phyloP scores from a whole-genome alignment of 805 yeast genomes.

The Metahyphopichia silvanorum region DNA sequence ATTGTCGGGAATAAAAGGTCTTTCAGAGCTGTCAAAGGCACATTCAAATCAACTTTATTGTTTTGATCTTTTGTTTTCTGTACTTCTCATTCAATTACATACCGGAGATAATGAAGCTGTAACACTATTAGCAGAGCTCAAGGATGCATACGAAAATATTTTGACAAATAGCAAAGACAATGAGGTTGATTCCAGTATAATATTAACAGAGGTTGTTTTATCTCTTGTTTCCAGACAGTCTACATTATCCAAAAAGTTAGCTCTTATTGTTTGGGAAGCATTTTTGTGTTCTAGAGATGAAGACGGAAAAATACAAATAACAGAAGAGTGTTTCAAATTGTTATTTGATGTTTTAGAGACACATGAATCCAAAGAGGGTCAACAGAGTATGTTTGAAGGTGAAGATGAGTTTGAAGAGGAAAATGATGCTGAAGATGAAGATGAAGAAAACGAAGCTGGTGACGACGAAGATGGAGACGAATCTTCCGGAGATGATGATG shows the following conservation, averaged over 20 bases:
- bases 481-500: conserved; percentile 13
- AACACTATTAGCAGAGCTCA: conserved; percentile 68
- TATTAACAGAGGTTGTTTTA: conserved; percentile 41
- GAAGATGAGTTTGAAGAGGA: conserved; percentile 34
- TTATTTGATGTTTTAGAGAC: conserved; percentile 41
- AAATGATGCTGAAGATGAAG: conserved; percentile 19
- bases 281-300: conserved; percentile 29
- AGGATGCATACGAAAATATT: conserved; percentile 51
- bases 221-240: conserved; percentile 44
- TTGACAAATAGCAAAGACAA: conserved; percentile 31
- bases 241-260: conserved; percentile 32
- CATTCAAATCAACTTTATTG: conserved; percentile 46
- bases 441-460: conserved; percentile 24
- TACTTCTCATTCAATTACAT: conserved; percentile 74
- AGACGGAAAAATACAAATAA: conserved; percentile 22
- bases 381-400: conserved; percentile 66
- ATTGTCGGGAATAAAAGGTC: conserved; percentile 30
- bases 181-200: conserved; percentile 24
- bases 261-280: conserved; percentile 39
- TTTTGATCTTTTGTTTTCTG: conserved; percentile 74
- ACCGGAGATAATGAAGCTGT: conserved; percentile 77
- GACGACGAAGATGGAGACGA: conserved; percentile 21
- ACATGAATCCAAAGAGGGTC: conserved; percentile 81
- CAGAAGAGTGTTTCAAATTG: conserved; percentile 30
- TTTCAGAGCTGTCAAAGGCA: conserved; percentile 22